Percentiles rank a stretch among this genome's conserved stretches.
Evolutionary conservation across 2,329 filamentous ascomycete species (phyloP).

Genomic region (Monilinia polystroma): DNA sequence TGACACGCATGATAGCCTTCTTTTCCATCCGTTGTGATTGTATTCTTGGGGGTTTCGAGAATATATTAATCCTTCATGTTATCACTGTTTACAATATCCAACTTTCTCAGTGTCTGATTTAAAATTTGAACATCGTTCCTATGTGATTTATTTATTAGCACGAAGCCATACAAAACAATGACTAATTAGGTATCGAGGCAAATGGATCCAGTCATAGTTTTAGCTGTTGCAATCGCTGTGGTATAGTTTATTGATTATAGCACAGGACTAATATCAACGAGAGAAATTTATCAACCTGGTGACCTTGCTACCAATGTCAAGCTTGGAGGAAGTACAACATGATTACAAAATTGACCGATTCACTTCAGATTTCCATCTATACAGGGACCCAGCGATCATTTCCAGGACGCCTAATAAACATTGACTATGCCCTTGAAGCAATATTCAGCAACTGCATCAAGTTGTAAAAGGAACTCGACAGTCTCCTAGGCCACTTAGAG

Average conservation of each 20-base stretch:
- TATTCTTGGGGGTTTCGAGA: background rate
- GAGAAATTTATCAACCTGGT: background rate
- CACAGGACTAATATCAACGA: background rate
- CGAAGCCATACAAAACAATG: background rate
- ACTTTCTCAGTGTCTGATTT: background rate
- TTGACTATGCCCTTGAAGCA: background rate
- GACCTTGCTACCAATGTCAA: background rate
- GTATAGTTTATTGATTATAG: slow-evolving; percentile 1
- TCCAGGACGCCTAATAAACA: background rate
- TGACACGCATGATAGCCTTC: background rate
- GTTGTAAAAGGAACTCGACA: background rate
- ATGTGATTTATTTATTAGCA: background rate
- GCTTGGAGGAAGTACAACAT: background rate
- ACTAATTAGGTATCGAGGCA: background rate
- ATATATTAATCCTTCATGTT: background rate
- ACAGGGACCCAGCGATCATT: background rate
- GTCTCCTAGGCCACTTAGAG: background rate
- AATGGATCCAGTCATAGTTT: slow-evolving; percentile 1
- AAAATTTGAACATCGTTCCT: background rate
- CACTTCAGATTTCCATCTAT: background rate
- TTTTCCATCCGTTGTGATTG: background rate
- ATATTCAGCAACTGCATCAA: slow-evolving; percentile 3
- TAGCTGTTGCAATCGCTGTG: background rate
- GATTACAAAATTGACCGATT: background rate
- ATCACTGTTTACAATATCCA: background rate